A percentile compares a stretch with the other conserved stretches of the same genome.
These are phyloP conservation scores for Tylopilus balloui DNA, from an alignment of 768 basidiomycete species.

Conservation along the genomic window DNA sequence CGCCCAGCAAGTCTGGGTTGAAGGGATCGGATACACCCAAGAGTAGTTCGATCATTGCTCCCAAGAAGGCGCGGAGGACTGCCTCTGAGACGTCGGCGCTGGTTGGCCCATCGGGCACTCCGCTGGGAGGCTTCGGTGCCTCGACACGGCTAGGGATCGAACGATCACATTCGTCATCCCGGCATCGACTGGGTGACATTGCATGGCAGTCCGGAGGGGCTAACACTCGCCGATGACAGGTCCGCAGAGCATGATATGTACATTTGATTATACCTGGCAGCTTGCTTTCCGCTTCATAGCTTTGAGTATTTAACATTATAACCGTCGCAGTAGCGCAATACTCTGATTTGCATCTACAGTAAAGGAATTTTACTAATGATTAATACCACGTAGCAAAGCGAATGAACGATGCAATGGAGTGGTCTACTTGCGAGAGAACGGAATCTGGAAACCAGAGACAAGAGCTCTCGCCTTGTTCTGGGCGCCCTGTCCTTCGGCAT, in stretches of 20 bases:
- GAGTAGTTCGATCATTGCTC: conserved; percentile 44
- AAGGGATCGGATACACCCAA: conserved; percentile 38
- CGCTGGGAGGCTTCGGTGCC: conserved; percentile 12
- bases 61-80: conserved; percentile 61
- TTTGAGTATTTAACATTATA: conserved; percentile 19
- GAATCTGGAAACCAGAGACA: conserved; percentile 88
- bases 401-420: neutral
- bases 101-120: conserved; percentile 18
- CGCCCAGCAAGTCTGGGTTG: conserved; percentile 25
- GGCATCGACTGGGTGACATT: conserved; percentile 61
- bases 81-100: conserved; percentile 62
- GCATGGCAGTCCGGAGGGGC: conserved; percentile 43
- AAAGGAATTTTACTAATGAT: conserved; percentile 24
- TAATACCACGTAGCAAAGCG: conserved; percentile 11
- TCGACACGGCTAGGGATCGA: conserved; percentile 33
- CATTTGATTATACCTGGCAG: neutral
- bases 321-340: conserved; percentile 16
- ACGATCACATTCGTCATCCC: conserved; percentile 36
- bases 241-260: conserved; percentile 2
- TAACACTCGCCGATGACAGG: conserved; percentile 21
- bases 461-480: conserved; percentile 85
- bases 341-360: conserved; percentile 31
- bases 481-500: conserved; percentile 81
- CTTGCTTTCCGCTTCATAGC: conserved; percentile 12
- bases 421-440: conserved; percentile 55